These are phyloP conservation scores for Erythrophleum ivorense DNA, from an alignment of 331 rosid genomes.

Conservation along the genomic window DNA sequence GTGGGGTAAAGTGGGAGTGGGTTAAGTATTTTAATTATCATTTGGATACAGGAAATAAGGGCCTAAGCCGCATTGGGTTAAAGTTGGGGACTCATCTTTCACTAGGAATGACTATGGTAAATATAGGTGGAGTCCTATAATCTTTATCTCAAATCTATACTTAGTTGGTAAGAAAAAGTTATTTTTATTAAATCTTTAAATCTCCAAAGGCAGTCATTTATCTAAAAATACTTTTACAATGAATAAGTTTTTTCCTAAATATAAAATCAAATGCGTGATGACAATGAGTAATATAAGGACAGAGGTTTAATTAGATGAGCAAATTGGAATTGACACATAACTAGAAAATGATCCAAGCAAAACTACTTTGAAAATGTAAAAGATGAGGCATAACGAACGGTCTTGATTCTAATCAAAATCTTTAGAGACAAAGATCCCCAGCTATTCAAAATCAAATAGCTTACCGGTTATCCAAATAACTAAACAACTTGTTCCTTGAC, in stretches of 20 bases:
- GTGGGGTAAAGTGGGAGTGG: no score
- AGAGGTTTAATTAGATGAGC: slow-evolving; percentile 36
- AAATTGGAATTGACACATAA: slow-evolving; percentile 8
- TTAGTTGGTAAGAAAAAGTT: no score
- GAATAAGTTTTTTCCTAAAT: background rate
- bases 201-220: no score
- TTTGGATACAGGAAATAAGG: no score
- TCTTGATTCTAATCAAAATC: slow-evolving; percentile 38
- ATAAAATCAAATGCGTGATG: slow-evolving; percentile 34
- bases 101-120: no score
- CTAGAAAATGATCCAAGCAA: slow-evolving; percentile 70
- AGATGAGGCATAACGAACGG: slow-evolving; percentile 58
- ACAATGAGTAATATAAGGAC: slow-evolving; percentile 33
- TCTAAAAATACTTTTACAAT: no score
- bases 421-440: slow-evolving; percentile 59
- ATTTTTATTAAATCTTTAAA: no score
- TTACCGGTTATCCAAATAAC: slow-evolving; percentile 41
- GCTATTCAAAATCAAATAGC: slow-evolving; percentile 41
- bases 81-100: no score
- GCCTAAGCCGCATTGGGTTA: no score
- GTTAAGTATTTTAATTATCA: no score
- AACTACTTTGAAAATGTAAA: slow-evolving; percentile 39
- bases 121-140: no score
- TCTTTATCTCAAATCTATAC: no score
- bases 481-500: background rate